Percentiles rank a stretch among this genome's conserved stretches.
These are phyloP conservation scores for Coemansia pectinata DNA, from an alignment of 192 early-diverging fungal genomes.

Conservation along the genomic window DNA sequence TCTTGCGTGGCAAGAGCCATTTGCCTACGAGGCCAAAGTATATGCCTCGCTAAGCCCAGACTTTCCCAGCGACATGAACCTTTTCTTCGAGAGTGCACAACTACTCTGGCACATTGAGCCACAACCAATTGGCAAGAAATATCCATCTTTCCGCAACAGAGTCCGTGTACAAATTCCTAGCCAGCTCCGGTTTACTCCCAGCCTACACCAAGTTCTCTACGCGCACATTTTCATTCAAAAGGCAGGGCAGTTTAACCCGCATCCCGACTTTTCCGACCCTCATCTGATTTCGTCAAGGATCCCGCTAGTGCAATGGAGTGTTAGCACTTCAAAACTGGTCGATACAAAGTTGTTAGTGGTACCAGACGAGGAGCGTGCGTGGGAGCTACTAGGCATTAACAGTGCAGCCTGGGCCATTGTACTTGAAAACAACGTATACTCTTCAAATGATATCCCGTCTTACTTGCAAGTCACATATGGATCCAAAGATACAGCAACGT, in stretches of 20 bases:
- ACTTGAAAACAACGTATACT: too few species aligned
- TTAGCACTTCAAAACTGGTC: not conserved
- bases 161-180: not conserved
- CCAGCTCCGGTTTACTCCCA: not conserved
- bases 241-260: not conserved
- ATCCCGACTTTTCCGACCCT: conserved; percentile 15
- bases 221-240: not conserved
- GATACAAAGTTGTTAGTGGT: not conserved
- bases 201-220: not conserved
- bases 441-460: not conserved
- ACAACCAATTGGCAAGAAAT: too few species aligned
- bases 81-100: too few species aligned
- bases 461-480: not conserved
- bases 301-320: too few species aligned
- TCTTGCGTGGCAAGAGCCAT: too few species aligned
- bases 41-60: too few species aligned
- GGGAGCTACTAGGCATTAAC: not conserved
- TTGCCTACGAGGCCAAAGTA: too few species aligned
- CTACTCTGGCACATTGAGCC: too few species aligned
- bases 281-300: not conserved
- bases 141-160: not conserved
- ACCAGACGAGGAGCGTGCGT: not conserved
- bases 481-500: not conserved
- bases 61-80: too few species aligned
- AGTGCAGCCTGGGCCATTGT: too few species aligned